Conservation (phyloP, 768 basidiomycete species). For the Rhizopogon vulgaris region DNA sequence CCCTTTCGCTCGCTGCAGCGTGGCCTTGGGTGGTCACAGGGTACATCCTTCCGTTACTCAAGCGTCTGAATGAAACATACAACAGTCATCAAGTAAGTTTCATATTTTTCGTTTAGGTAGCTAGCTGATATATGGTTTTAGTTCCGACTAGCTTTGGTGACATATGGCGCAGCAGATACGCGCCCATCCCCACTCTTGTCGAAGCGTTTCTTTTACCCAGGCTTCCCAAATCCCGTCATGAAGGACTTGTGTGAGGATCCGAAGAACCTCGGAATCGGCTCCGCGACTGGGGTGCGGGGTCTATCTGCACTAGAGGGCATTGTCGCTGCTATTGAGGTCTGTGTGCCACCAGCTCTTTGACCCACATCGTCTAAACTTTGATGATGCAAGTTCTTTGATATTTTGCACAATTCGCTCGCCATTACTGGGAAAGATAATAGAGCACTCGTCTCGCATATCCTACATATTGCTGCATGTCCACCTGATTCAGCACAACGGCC, state of each 20-base stretch:
- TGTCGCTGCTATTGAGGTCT: slow-evolving; percentile 64
- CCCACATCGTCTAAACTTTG: slow-evolving; percentile 15
- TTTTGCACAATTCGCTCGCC: slow-evolving; percentile 20
- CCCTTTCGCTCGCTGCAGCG: slow-evolving; percentile 44
- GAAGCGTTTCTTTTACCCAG: slow-evolving; percentile 47
- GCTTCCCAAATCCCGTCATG: slow-evolving; percentile 32
- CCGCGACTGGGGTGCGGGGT: slow-evolving; percentile 41
- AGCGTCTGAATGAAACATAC: slow-evolving; percentile 42
- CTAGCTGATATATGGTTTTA: slow-evolving; percentile 10
- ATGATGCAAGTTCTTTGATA: slow-evolving; percentile 40
- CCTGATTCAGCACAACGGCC: slow-evolving; percentile 54
- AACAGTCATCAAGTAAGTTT: slow-evolving; percentile 31
- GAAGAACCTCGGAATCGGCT: slow-evolving; percentile 50
- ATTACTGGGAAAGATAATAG: slow-evolving; percentile 16
- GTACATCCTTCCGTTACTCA: slow-evolving; percentile 47
- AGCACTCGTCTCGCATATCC: slow-evolving; percentile 37
- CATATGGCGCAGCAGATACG: slow-evolving; percentile 57
- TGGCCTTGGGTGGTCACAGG: slow-evolving; percentile 42
- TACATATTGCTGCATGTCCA: slow-evolving; percentile 54
- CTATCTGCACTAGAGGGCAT: slow-evolving; percentile 69
- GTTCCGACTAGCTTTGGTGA: slow-evolving; percentile 48
- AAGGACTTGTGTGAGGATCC: slow-evolving; percentile 43
- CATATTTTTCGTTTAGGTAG: neutral
- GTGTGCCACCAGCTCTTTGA: slow-evolving; percentile 4
- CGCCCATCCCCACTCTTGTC: slow-evolving; percentile 48